phyloP scores from a whole-genome alignment of 2,329 filamentous ascomycete species.

The Aspergillus arachidicola region DNA sequence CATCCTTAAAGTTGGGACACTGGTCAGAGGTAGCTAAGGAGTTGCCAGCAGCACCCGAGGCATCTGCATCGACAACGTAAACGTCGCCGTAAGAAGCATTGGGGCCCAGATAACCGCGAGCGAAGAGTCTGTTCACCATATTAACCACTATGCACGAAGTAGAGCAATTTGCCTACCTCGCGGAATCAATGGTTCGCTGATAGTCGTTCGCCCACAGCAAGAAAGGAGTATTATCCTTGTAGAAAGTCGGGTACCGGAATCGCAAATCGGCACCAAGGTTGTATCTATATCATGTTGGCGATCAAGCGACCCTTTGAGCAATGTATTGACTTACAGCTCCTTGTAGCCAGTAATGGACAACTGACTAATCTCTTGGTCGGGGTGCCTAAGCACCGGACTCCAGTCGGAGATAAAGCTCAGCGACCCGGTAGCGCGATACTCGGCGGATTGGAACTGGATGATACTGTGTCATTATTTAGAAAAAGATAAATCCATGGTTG shows the following conservation, averaged over 20 bases:
- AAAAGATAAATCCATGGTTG: background rate
- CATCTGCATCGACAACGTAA: slow-evolving; percentile 60
- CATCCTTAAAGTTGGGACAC: slow-evolving; percentile 62
- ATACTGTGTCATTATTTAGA: background rate
- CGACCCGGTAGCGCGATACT: slow-evolving; percentile 56
- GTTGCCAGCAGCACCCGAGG: slow-evolving; percentile 61
- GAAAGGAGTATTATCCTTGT: slow-evolving; percentile 53
- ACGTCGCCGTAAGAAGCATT: slow-evolving; percentile 59
- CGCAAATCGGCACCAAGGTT: slow-evolving; percentile 21
- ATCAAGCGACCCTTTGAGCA: too few species aligned
- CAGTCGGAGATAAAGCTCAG: slow-evolving; percentile 62
- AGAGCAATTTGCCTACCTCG: slow-evolving; percentile 19
- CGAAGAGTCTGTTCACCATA: slow-evolving; percentile 61
- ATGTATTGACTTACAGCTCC: slow-evolving; percentile 42
- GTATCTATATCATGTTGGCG: slow-evolving; percentile 30
- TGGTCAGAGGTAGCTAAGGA: slow-evolving; percentile 65
- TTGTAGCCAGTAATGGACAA: slow-evolving; percentile 65
- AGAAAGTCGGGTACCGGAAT: slow-evolving; percentile 47
- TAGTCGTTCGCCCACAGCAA: slow-evolving; percentile 69
- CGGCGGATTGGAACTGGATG: slow-evolving; percentile 54
- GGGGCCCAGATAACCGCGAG: slow-evolving; percentile 62
- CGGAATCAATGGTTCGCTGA: slow-evolving; percentile 45
- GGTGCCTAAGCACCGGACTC: slow-evolving; percentile 60
- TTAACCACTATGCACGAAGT: slow-evolving; percentile 44
- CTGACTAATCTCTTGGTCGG: slow-evolving; percentile 59